These are phyloP conservation scores for Digitaria exilis DNA, from an alignment of 202 grass and related monocot genomes.

Conservation along the genomic window DNA sequence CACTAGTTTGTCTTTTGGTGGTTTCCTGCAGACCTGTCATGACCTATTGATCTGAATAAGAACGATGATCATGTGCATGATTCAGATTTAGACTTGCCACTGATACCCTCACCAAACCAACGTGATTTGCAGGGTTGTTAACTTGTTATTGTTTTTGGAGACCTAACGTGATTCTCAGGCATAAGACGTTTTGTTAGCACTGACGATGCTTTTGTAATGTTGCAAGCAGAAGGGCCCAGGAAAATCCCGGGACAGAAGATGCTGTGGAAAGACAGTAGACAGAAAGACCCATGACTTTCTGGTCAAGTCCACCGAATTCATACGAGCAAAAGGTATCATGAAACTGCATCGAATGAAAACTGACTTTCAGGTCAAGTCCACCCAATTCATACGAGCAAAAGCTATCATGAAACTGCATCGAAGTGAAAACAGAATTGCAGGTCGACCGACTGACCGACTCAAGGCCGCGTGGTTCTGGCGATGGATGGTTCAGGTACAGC, in stretches of 20 bases:
- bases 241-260: not conserved
- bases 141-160: no score
- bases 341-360: conserved; percentile 8
- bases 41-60: no score
- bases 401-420: not conserved
- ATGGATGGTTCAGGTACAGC: not conserved
- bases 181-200: no score
- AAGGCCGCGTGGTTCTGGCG: not conserved
- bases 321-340: not conserved
- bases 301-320: not conserved
- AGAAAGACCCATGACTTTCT: no score
- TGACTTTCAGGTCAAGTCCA: not conserved
- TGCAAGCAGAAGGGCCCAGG: not conserved
- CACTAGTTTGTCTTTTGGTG: no score
- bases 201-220: no score
- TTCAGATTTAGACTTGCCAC: no score
- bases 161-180: no score
- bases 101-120: no score
- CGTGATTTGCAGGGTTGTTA: no score
- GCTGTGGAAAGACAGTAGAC: not conserved
- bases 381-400: not conserved
- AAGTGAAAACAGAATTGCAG: not conserved
- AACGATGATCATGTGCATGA: no score
- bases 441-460: not conserved
- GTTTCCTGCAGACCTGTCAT: no score